A percentile compares a stretch with the other conserved stretches of the same genome.
Conservation (phyloP, 116 monocot genomes). For the Cymodocea nodosa region DNA sequence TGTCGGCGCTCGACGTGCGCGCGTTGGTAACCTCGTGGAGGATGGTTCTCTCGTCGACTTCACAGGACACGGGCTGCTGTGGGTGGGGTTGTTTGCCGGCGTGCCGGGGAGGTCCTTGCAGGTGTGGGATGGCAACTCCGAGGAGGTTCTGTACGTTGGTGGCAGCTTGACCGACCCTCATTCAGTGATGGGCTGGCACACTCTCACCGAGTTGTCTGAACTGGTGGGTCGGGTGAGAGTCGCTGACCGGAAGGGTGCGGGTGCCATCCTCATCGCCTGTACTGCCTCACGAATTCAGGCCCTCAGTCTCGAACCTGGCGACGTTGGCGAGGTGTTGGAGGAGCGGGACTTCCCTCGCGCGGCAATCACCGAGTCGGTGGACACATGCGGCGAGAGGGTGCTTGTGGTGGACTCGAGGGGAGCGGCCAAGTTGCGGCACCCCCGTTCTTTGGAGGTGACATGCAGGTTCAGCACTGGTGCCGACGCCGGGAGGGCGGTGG, state of each 20-base stretch:
- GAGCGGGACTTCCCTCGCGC: constrained; percentile 11
- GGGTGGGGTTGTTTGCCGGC: constrained; percentile 83
- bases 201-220: constrained; percentile 31
- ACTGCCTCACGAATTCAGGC: constrained; percentile 20
- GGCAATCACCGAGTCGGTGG: constrained; percentile 21
- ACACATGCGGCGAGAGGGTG: constrained; percentile 36
- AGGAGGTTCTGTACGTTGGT: constrained; percentile 37
- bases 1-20: constrained; percentile 14
- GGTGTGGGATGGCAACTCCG: constrained; percentile 50
- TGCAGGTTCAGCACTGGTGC: constrained; percentile 29
- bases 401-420: constrained; percentile 37
- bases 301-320: constrained; percentile 15
- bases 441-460: constrained; percentile 26
- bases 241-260: constrained; percentile 2
- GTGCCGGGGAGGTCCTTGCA: constrained; percentile 62
- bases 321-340: constrained; percentile 4
- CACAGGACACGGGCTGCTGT: constrained; percentile 21
- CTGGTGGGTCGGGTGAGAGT: constrained; percentile 36
- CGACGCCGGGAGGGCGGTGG: background rate
- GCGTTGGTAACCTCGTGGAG: constrained; percentile 38
- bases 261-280: constrained; percentile 4
- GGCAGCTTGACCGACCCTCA: constrained; percentile 45
- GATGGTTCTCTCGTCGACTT: constrained; percentile 66
- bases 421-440: constrained; percentile 22
- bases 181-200: constrained; percentile 51